Evolutionary conservation across 139 green algal genomes (phyloP), one percentile per base, ranked within the genome.

Genomic region (Micromonas pusilla): DNA sequence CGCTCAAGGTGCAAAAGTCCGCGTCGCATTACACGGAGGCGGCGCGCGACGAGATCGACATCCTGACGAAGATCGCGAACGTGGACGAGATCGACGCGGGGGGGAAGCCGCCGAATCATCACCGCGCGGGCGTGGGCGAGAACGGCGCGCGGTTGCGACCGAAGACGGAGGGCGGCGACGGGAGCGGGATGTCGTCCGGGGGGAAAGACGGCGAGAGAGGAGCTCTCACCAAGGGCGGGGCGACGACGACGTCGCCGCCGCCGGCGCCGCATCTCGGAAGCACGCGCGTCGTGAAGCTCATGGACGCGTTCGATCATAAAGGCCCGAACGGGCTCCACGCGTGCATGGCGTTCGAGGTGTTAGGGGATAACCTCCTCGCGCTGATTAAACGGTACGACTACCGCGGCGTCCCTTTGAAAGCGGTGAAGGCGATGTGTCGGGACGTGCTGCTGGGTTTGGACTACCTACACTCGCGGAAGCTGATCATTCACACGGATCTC

Each of bases 321-420:
- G 96, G 96, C 0, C 91, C 94, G 2, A 85, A 98, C 75, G 96
- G 96, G 4, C 82, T 65, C 6, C 96, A 99, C 81, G 90, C 99
- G 36, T 99, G 96, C 87, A 97, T 99, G 88, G 90, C 98, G 30
- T 98, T 98, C 80, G 95, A 98, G 86, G 85, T 85, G 33, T 76
- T 91, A 3, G 86, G 86, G 1, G 84, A 90, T 74, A 91, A 91
- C 81, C 74, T 91, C 57, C 80, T 92, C 38, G 81, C 85, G 26
- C 85, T 92, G 26, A 88, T 94, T 62, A 91, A 92, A 74, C 85
- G 83, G 21, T 93, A 88, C 73, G 80, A 92, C 80, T 96, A 96
- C 86, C 77, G 83, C 52, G 95, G 95, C 31, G 89, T 97, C 23
- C 95, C 95, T 0, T 79, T 98, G 39, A 77, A 83, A 30, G 78